These are phyloP conservation scores for Trichothecium roseum DNA, from an alignment of 2,329 filamentous ascomycete genomes.

Conservation along the genomic window DNA sequence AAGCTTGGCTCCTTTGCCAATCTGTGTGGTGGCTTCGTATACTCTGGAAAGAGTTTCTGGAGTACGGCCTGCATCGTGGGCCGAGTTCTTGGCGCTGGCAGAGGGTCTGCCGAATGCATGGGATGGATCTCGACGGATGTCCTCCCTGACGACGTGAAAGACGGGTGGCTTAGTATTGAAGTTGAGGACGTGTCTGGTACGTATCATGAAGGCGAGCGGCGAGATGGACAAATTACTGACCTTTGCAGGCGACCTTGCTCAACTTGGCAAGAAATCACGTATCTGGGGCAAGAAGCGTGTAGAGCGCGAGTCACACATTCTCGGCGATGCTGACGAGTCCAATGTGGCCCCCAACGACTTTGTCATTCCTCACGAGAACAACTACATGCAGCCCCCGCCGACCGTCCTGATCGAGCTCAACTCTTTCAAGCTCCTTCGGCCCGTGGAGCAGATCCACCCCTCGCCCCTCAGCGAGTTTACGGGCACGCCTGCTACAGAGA, in stretches of 20 bases:
- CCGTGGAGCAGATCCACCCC: constrained; percentile 31
- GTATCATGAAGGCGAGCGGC: constrained; percentile 8
- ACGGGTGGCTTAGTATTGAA: constrained; percentile 51
- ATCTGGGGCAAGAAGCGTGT: constrained; percentile 51
- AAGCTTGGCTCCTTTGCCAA: constrained; percentile 50
- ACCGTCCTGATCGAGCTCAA: constrained; percentile 37
- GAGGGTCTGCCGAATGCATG: constrained; percentile 54
- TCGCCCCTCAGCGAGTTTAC: constrained; percentile 32
- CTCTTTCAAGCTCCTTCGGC: constrained; percentile 36
- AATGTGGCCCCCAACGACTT: constrained; percentile 52
- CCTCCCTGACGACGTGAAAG: constrained; percentile 38
- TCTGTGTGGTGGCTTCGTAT: constrained; percentile 54
- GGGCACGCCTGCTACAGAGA: constrained; percentile 26
- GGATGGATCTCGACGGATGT: constrained; percentile 57
- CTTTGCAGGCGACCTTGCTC: constrained; percentile 34
- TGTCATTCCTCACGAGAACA: constrained; percentile 47
- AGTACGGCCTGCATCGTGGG: constrained; percentile 56
- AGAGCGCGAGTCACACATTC: constrained; percentile 49
- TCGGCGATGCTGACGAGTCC: constrained; percentile 45
- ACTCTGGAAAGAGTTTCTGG: constrained; percentile 56
- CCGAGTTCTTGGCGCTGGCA: constrained; percentile 51
- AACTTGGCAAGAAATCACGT: constrained; percentile 43
- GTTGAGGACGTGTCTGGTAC: constrained; percentile 42
- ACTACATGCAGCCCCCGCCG: constrained; percentile 36
- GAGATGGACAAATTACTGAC: constrained; percentile 6